Evolutionary conservation across 2,329 filamentous ascomycete species (phyloP).

Genomic region (Cladophialophora exuberans): DNA sequence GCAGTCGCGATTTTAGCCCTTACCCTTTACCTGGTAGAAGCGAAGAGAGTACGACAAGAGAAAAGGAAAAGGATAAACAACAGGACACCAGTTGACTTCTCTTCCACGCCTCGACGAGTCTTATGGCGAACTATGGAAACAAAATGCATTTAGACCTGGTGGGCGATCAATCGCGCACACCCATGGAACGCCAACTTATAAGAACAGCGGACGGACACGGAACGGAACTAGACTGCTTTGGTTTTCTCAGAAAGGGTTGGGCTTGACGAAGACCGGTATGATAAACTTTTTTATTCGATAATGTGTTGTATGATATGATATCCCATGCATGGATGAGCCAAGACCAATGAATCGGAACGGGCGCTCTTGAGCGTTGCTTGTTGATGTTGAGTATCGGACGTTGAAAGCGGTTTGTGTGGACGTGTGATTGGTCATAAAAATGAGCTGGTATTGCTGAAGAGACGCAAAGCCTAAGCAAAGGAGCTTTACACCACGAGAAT

Average conservation of each 20-base stretch:
- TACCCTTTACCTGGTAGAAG: constrained; percentile 22
- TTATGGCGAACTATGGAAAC: too few relatives aligned
- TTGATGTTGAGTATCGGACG: too few relatives aligned
- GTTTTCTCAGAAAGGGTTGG: not conserved
- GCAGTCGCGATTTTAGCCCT: constrained; percentile 50
- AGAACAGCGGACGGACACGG: not conserved
- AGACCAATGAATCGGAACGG: not conserved
- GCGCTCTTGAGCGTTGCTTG: not conserved
- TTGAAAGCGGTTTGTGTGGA: not conserved
- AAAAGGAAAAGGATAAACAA: constrained; percentile 10
- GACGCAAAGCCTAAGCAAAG: too few relatives aligned
- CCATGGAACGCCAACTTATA: not conserved
- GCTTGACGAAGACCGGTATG: constrained; percentile 3
- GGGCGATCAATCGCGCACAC: not conserved
- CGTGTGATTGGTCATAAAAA: not conserved
- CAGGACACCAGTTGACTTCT: constrained; percentile 6
- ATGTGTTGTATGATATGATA: constrained; percentile 28
- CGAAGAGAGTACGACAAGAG: constrained; percentile 14
- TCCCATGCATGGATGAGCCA: not conserved
- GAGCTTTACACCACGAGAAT: too few relatives aligned
- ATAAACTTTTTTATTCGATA: constrained; percentile 24
- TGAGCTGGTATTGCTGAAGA: too few relatives aligned
- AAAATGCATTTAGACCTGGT: not conserved
- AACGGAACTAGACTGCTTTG: constrained; percentile 4
- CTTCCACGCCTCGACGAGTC: too few relatives aligned